phyloP scores from a whole-genome alignment of 495 filamentous ascomycete genomes.

The Penicillium daleae region DNA sequence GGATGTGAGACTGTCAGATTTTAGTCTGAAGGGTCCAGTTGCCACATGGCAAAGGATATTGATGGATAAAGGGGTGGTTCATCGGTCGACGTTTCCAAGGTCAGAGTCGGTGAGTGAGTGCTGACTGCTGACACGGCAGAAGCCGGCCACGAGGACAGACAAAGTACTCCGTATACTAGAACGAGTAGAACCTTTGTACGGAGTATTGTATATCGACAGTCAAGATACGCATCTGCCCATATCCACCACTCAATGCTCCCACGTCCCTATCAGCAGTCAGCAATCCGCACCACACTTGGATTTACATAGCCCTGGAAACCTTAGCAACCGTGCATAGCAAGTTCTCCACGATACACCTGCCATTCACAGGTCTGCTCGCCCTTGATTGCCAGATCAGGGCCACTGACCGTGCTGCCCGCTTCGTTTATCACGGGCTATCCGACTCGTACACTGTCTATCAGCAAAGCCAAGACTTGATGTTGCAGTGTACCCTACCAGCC shows the following conservation, averaged over 20 bases:
- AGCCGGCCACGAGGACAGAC: not conserved
- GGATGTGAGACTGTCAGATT: not conserved
- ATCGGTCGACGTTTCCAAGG: not conserved
- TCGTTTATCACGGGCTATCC: conserved; percentile 9
- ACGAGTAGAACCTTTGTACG: not conserved
- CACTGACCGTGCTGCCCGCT: conserved; percentile 17
- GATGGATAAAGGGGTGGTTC: not conserved
- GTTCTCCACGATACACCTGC: not conserved
- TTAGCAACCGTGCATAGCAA: not conserved
- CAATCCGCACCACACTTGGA: not conserved
- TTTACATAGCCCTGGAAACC: conserved; percentile 3
- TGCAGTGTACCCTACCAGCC: conserved; percentile 27
- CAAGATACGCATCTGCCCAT: not conserved
- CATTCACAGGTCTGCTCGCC: not conserved
- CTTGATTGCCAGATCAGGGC: not conserved
- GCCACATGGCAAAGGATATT: not conserved
- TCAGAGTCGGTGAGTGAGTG: not conserved
- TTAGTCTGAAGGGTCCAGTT: not conserved
- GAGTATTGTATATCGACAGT: not conserved
- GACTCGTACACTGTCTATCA: not conserved
- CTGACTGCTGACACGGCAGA: not conserved
- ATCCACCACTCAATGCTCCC: not conserved
- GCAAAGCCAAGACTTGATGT: conserved; percentile 20
- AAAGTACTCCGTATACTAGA: not conserved
- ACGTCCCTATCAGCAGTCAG: not conserved